Evolutionary conservation across 1,284 basidiomycete genomes (phyloP).

Genomic region (Cutaneotrichosporon mucoides): DNA sequence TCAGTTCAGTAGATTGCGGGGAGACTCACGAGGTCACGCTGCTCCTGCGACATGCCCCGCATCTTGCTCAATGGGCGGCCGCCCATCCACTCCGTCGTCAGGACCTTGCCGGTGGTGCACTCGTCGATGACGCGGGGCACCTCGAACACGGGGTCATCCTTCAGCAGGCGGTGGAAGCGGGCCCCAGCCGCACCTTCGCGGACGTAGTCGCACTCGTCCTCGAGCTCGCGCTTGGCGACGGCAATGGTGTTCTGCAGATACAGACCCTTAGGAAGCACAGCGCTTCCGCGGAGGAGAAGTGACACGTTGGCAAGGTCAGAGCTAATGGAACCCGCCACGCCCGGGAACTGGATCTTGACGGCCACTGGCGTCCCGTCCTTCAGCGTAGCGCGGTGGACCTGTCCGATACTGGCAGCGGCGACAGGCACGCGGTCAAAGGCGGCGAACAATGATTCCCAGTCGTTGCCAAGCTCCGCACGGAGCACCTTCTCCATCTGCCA

Average conservation of each 20-base stretch:
- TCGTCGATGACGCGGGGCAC: slow-evolving; percentile 77
- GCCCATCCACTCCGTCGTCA: slow-evolving; percentile 83
- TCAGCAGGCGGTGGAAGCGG: slow-evolving; percentile 60
- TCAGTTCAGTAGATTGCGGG: background rate
- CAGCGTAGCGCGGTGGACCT: slow-evolving; percentile 80
- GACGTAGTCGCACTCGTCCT: slow-evolving; percentile 91
- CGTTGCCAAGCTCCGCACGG: slow-evolving; percentile 63
- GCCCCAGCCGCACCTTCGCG: slow-evolving; percentile 74
- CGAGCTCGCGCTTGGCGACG: slow-evolving; percentile 85
- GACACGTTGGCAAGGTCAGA: slow-evolving; percentile 86
- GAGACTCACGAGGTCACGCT: slow-evolving; percentile 66
- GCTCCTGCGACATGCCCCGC: slow-evolving; percentile 61
- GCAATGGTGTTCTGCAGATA: slow-evolving; percentile 84
- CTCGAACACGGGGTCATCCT: slow-evolving; percentile 64
- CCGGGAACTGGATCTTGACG: slow-evolving; percentile 95
- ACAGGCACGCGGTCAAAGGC: slow-evolving; percentile 83
- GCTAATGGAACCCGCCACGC: slow-evolving; percentile 78
- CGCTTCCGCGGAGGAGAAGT: slow-evolving; percentile 72
- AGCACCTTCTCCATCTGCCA: slow-evolving; percentile 96
- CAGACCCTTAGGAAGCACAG: slow-evolving; percentile 77
- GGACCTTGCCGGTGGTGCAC: slow-evolving; percentile 71
- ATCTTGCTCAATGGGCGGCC: slow-evolving; percentile 72
- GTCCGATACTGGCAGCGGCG: slow-evolving; percentile 94
- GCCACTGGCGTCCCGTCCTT: slow-evolving; percentile 58
- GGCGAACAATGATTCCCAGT: slow-evolving; percentile 71